These are phyloP conservation scores for Cladophialophora chaetospira DNA, from an alignment of 2,329 filamentous ascomycete species.

Conservation along the genomic window DNA sequence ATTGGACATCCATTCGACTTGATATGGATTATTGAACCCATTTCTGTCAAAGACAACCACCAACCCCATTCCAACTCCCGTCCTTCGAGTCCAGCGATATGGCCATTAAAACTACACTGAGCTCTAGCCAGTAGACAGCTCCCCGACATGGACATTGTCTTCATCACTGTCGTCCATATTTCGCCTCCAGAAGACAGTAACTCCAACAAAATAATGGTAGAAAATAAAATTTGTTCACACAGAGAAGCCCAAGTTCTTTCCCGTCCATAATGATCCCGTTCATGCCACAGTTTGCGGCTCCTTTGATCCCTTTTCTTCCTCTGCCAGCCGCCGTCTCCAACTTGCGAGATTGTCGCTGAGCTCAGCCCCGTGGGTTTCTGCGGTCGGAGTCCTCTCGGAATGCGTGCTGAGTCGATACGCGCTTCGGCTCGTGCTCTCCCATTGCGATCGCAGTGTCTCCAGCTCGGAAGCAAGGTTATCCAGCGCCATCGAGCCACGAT, in stretches of 20 bases:
- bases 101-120: conserved; percentile 10
- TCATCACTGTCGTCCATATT: conserved; percentile 18
- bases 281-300: conserved; percentile 9
- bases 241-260: conserved; percentile 3
- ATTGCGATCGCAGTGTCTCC: conserved; percentile 84
- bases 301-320: conserved; percentile 45
- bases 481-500: conserved; percentile 70
- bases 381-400: conserved; percentile 65
- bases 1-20: neutral
- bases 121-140: conserved; percentile 23
- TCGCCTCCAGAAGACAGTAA: conserved; percentile 2
- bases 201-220: neutral
- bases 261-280: conserved; percentile 3
- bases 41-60: neutral
- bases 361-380: conserved; percentile 43
- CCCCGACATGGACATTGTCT: conserved; percentile 9
- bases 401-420: conserved; percentile 91
- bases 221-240: conserved; percentile 13
- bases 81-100: neutral
- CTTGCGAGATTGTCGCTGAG: conserved; percentile 74
- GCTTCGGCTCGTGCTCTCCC: conserved; percentile 94
- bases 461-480: conserved; percentile 91
- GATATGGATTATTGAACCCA: neutral
- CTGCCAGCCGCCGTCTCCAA: conserved; percentile 77
- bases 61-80: neutral